Conservation (phyloP, 768 basidiomycete genomes). For the Russula griseocarnosa region DNA sequence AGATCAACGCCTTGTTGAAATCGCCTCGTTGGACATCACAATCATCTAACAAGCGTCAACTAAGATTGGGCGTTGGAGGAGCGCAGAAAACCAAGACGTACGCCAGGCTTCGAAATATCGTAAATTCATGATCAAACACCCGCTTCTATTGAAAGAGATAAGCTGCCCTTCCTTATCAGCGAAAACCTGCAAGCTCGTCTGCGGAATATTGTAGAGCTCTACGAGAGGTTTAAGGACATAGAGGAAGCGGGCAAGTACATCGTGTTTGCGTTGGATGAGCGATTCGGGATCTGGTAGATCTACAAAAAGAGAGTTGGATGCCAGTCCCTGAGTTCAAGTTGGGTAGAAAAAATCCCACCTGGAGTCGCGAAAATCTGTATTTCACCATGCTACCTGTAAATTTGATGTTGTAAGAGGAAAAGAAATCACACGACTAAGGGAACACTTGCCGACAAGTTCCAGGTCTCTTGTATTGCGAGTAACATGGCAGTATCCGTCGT, state of each 20-base stretch:
- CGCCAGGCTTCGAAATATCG: constrained; percentile 85
- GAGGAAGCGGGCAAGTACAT: constrained; percentile 68
- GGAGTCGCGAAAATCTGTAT: constrained; percentile 6
- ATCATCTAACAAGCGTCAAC: constrained; percentile 53
- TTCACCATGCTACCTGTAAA: constrained; percentile 10
- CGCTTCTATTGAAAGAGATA: constrained; percentile 91
- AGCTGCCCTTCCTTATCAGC: constrained; percentile 73
- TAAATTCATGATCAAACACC: constrained; percentile 83
- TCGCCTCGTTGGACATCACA: constrained; percentile 53
- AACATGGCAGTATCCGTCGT: constrained; percentile 78
- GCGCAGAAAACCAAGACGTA: constrained; percentile 40
- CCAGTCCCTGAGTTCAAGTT: not conserved
- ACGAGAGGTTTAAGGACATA: constrained; percentile 64
- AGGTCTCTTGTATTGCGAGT: constrained; percentile 62
- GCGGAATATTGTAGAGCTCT: constrained; percentile 67
- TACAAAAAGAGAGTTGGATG: constrained; percentile 32
- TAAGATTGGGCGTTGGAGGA: not conserved
- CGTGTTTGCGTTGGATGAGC: constrained; percentile 52
- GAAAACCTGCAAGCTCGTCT: constrained; percentile 78
- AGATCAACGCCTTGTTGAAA: constrained; percentile 62
- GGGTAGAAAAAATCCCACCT: constrained; percentile 11
- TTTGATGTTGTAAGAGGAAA: not conserved
- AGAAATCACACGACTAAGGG: not conserved
- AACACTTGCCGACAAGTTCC: constrained; percentile 50
- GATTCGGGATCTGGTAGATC: constrained; percentile 52